A percentile compares a stretch with the other conserved stretches of the same genome.
Evolutionary conservation across 768 basidiomycete genomes (phyloP).

Genomic region (Cystobasidium onofrii): DNA sequence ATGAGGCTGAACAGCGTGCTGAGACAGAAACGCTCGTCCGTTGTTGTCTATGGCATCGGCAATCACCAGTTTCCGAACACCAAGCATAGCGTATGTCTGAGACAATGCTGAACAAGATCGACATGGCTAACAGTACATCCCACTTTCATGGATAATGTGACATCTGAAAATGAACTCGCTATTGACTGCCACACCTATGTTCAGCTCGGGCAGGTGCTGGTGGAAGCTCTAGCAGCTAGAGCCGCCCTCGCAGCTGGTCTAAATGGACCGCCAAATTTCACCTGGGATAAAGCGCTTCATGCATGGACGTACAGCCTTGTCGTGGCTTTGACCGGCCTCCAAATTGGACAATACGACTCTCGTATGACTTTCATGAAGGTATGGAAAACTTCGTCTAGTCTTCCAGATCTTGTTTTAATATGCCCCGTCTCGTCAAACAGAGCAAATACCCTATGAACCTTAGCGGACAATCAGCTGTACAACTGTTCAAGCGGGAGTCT

Average conservation of each 20-base stretch:
- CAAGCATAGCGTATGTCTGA: constrained; percentile 1
- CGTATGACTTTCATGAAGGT: constrained; percentile 1
- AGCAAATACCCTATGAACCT: constrained; percentile 2
- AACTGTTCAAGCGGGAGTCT: not conserved
- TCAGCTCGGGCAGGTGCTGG: not conserved
- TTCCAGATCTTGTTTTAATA: too few species aligned
- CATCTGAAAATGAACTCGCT: too few species aligned
- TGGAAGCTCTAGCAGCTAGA: not conserved
- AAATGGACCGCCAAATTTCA: not conserved
- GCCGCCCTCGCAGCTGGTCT: not conserved
- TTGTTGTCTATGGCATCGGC: not conserved
- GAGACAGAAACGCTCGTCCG: not conserved
- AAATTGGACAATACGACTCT: not conserved
- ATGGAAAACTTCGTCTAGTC: too few species aligned
- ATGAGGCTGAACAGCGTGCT: not conserved
- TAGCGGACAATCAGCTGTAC: not conserved
- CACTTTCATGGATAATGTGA: too few species aligned
- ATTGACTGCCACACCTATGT: not conserved
- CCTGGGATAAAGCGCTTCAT: not conserved
- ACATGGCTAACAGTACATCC: not conserved
- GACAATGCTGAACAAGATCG: not conserved
- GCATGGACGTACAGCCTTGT: not conserved
- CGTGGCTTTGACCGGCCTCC: not conserved
- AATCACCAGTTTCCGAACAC: not conserved
- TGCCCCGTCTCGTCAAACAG: not conserved